Conservation (phyloP, 139 green algal genomes). For the Chlorella sp. region DNA sequence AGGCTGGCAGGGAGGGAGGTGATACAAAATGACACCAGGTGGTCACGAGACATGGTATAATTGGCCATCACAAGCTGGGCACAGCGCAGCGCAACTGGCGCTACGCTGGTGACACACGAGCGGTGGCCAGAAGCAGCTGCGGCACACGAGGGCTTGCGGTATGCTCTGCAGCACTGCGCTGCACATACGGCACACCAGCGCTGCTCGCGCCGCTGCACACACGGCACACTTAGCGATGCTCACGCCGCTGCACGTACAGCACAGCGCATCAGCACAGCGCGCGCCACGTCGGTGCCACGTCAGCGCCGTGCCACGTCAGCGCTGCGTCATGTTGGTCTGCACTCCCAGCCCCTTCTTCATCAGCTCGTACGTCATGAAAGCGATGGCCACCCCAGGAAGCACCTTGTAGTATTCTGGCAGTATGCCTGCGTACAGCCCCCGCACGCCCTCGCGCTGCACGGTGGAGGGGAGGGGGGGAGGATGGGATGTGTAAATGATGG, state of each 20-base stretch:
- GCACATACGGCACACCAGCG: too few species aligned
- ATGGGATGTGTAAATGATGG: not conserved
- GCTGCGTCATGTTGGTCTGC: slow-evolving; percentile 39
- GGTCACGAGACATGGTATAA: too few species aligned
- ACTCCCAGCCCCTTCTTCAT: slow-evolving; percentile 58
- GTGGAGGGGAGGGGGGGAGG: not conserved
- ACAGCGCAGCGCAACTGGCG: not conserved
- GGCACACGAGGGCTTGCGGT: too few species aligned
- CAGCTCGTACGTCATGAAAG: slow-evolving; percentile 88
- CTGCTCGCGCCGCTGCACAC: too few species aligned
- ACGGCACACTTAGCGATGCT: too few species aligned
- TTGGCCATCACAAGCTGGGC: not conserved
- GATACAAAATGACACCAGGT: too few species aligned
- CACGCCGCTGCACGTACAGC: not conserved
- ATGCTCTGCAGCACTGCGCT: too few species aligned
- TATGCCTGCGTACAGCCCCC: slow-evolving; percentile 88
- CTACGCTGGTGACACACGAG: not conserved
- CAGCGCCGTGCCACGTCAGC: slow-evolving; percentile 9
- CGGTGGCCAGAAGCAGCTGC: too few species aligned
- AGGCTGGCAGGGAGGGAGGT: too few species aligned
- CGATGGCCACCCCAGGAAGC: slow-evolving; percentile 89
- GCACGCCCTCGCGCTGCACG: slow-evolving; percentile 58
- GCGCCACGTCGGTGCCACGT: not conserved
- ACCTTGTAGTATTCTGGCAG: slow-evolving; percentile 92
- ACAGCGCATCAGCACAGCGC: not conserved